Percentiles rank a stretch among this genome's conserved stretches.
These are phyloP conservation scores for Rheum nobile DNA, from an alignment of 148 eudicot species.

Conservation along the genomic window DNA sequence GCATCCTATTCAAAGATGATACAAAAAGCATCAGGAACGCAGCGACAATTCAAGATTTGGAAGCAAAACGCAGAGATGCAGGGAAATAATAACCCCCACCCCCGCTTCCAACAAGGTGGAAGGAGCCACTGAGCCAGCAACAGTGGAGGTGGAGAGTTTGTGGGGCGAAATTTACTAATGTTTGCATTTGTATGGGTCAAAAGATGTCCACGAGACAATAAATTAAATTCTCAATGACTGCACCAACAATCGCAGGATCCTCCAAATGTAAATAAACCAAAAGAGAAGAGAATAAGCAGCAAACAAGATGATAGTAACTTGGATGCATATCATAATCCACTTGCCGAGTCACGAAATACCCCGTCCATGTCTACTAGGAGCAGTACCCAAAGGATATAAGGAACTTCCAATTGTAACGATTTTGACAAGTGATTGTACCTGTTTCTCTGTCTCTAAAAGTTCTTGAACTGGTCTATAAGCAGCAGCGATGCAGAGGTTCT, in stretches of 20 bases:
- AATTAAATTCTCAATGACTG: not conserved
- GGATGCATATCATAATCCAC: too few species aligned
- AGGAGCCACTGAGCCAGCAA: too few species aligned
- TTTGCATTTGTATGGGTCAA: not conserved
- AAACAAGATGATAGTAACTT: too few species aligned
- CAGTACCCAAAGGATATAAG: too few species aligned
- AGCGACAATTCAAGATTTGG: too few species aligned
- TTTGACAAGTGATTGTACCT: constrained; percentile 28
- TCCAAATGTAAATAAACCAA: not conserved
- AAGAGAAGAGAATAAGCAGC: not conserved
- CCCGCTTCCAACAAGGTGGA: too few species aligned
- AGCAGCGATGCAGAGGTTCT: constrained; percentile 97
- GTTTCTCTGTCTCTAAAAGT: constrained; percentile 71
- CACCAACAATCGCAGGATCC: not conserved
- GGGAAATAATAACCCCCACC: not conserved
- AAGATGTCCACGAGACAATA: too few species aligned
- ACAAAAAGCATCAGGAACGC: not conserved
- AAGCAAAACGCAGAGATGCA: not conserved
- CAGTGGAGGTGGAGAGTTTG: not conserved
- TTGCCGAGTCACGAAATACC: too few species aligned
- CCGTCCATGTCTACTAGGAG: too few species aligned
- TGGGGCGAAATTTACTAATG: not conserved
- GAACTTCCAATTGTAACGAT: not conserved
- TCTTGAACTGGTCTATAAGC: constrained; percentile 98
- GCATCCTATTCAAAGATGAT: constrained; percentile 33